Conservation (phyloP, 164 flowering plant genomes). For the Aristolochia fimbriata region DNA sequence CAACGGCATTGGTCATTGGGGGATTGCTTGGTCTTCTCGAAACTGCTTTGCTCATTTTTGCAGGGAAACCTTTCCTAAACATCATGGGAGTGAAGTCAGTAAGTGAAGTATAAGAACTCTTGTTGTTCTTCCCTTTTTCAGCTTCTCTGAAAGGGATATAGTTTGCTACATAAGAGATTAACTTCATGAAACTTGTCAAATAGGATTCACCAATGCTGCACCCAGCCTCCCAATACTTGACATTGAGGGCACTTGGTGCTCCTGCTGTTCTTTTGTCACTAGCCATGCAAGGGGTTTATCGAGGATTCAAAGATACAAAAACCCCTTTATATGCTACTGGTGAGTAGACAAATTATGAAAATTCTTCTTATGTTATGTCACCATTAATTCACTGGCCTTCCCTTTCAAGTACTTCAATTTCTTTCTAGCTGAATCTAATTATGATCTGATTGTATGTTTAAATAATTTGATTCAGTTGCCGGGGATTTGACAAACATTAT, state of each 20-base stretch:
- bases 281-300: conserved; percentile 57
- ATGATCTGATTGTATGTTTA: background rate
- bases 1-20: conserved; percentile 54
- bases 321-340: conserved; percentile 58
- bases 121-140: too few species aligned
- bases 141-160: background rate
- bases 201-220: conserved; percentile 49
- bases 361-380: too few species aligned
- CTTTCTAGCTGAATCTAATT: too few species aligned
- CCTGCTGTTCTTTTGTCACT: conserved; percentile 63
- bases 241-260: conserved; percentile 49
- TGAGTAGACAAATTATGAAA: conserved; percentile 6
- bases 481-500: conserved; percentile 71
- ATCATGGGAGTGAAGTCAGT: conserved; percentile 64
- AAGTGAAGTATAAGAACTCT: conserved; percentile 11
- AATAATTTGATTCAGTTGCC: conserved; percentile 35
- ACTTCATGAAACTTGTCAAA: background rate
- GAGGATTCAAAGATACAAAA: conserved; percentile 58
- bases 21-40: conserved; percentile 50
- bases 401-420: too few species aligned
- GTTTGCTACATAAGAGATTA: background rate
- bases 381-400: too few species aligned
- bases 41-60: conserved; percentile 39
- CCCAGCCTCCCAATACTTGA: conserved; percentile 43
- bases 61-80: conserved; percentile 36